Percentiles rank a stretch among this genome's conserved stretches.
These are phyloP conservation scores for Pyrrhoderma lamaoense DNA, from an alignment of 1,284 basidiomycete species.

Conservation along the genomic window DNA sequence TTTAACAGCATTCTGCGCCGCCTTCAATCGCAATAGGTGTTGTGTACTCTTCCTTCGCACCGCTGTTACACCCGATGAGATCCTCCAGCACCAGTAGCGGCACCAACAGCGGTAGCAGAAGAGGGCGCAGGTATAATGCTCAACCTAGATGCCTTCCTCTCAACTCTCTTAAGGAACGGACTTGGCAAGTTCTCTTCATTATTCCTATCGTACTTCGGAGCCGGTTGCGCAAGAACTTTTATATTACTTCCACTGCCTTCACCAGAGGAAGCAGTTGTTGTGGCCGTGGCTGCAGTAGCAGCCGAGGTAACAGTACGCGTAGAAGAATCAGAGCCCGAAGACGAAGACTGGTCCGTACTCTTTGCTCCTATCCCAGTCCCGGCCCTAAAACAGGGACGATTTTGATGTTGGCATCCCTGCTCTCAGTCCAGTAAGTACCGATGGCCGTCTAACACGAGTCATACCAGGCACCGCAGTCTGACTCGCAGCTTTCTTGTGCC, in stretches of 20 bases:
- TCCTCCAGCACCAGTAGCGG: background rate
- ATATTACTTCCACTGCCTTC: conserved; percentile 16
- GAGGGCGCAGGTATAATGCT: background rate
- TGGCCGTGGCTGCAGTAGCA: background rate
- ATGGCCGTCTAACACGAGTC: no score
- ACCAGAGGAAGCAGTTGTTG: no score
- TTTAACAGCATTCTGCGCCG: conserved; percentile 51
- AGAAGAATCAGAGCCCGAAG: conserved; percentile 18
- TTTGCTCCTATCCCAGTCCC: no score
- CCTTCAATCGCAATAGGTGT: conserved; percentile 50
- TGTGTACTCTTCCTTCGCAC: conserved; percentile 36
- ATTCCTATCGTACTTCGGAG: conserved; percentile 53
- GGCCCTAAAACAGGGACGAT: no score
- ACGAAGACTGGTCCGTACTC: no score
- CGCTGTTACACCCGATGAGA: no score
- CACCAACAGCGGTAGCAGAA: conserved; percentile 36
- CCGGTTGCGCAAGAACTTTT: conserved; percentile 22
- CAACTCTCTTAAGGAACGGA: conserved; percentile 64
- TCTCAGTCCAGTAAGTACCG: no score
- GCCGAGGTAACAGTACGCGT: conserved; percentile 20
- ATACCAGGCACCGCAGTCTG: no score
- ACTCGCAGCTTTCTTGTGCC: no score
- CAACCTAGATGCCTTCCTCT: conserved; percentile 27
- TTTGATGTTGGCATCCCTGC: no score
- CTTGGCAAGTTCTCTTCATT: conserved; percentile 82